A percentile compares a stretch with the other conserved stretches of the same genome.
Evolutionary conservation across 176 grass and related monocot species (phyloP).

Genomic region (Oryza longistaminata): DNA sequence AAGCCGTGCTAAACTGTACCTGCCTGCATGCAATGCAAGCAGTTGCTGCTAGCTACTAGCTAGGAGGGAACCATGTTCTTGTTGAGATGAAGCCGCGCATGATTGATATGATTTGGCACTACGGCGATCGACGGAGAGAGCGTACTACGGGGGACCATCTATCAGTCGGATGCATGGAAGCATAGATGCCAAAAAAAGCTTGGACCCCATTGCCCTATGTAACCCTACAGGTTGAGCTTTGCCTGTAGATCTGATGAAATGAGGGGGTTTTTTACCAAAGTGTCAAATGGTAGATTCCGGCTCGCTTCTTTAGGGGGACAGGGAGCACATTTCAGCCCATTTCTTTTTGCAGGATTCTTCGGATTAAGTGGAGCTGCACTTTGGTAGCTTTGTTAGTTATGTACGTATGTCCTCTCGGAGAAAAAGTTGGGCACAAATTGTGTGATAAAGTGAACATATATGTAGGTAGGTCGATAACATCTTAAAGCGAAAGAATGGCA

Average conservation of each 20-base stretch:
- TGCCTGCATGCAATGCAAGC: too few species aligned
- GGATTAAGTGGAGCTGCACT: neutral
- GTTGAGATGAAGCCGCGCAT: neutral
- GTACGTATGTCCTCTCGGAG: neutral
- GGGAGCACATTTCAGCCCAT: neutral
- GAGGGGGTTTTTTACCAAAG: neutral
- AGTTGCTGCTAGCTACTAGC: too few species aligned
- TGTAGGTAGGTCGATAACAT: neutral
- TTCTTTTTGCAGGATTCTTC: neutral
- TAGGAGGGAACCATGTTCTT: conserved; percentile 22
- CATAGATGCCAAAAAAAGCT: neutral
- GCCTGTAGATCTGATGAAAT: neutral
- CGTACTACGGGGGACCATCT: neutral
- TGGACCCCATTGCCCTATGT: neutral
- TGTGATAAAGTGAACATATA: neutral
- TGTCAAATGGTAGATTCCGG: neutral
- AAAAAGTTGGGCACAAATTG: neutral
- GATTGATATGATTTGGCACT: conserved; percentile 20
- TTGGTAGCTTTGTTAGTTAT: neutral
- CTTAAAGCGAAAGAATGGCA: conserved; percentile 20
- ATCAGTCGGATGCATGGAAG: neutral
- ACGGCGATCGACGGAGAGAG: neutral
- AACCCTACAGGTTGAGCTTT: neutral
- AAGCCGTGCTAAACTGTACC: conserved; percentile 3
- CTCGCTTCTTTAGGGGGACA: neutral